Percentiles rank a stretch among this genome's conserved stretches.
These are phyloP conservation scores for Neurospora sp. DNA, from an alignment of 495 filamentous ascomycete genomes.

Conservation along the genomic window DNA sequence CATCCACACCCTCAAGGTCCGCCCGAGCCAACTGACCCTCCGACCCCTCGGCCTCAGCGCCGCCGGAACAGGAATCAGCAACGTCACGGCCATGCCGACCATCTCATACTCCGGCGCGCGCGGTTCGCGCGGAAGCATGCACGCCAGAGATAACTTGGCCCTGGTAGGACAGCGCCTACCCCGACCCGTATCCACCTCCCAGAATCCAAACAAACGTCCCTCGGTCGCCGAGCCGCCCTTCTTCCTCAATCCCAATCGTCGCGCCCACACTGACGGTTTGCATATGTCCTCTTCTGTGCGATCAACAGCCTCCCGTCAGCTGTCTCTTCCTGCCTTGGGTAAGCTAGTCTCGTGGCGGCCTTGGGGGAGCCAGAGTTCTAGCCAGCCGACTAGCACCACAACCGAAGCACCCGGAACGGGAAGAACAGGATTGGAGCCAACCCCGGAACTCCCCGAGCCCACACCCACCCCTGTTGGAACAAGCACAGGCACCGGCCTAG, in stretches of 20 bases:
- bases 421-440: neutral
- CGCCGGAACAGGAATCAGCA: constrained; percentile 33
- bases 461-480: neutral
- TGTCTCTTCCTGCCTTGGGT: constrained; percentile 20
- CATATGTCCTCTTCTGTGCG: constrained; percentile 7
- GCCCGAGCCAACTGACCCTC: constrained; percentile 43
- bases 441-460: neutral
- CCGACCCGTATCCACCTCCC: neutral
- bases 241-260: constrained; percentile 11
- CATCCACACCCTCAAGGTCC: constrained; percentile 43
- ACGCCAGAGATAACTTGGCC: constrained; percentile 30
- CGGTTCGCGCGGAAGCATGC: constrained; percentile 27
- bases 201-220: neutral
- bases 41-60: constrained; percentile 32
- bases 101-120: constrained; percentile 19
- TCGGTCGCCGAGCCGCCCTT: neutral
- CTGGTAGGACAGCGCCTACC: constrained; percentile 17
- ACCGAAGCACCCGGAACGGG: neutral
- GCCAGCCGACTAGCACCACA: neutral
- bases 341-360: constrained; percentile 39
- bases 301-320: constrained; percentile 4
- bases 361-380: constrained; percentile 18
- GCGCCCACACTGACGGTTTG: constrained; percentile 11
- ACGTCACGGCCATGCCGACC: constrained; percentile 31
- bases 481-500: neutral